Percentiles rank a stretch among this genome's conserved stretches.
Evolutionary conservation across 2,329 filamentous ascomycete genomes (phyloP).

Genomic region (Cladosporium sp.): DNA sequence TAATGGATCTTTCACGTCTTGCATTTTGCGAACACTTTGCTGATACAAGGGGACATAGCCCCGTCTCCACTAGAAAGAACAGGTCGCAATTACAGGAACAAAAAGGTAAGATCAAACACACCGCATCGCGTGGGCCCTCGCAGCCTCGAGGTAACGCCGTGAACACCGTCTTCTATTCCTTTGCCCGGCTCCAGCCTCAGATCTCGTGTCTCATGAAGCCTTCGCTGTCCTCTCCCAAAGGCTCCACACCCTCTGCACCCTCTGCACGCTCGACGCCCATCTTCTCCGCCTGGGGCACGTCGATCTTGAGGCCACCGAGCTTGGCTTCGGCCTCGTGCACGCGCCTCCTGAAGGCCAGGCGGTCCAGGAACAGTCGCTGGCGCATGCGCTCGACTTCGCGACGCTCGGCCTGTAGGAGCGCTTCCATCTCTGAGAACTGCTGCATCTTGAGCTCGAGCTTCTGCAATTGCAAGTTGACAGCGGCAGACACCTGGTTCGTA

Average conservation of each 20-base stretch:
- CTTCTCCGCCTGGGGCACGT: slow-evolving; percentile 5
- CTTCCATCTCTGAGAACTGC: slow-evolving; percentile 95
- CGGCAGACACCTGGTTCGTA: slow-evolving; percentile 84
- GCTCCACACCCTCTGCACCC: slow-evolving; percentile 1
- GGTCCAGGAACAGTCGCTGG: slow-evolving; percentile 89
- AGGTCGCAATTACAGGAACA: not conserved
- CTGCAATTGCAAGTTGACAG: slow-evolving; percentile 87
- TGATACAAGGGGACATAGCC: slow-evolving; percentile 1
- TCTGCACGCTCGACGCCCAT: slow-evolving; percentile 9
- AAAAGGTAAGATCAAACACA: not conserved
- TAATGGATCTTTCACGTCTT: not conserved
- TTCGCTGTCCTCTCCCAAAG: slow-evolving; percentile 5
- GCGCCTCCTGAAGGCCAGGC: slow-evolving; percentile 80
- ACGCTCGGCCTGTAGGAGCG: slow-evolving; percentile 83
- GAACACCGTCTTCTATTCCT: slow-evolving; percentile 7
- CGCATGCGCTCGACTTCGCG: slow-evolving; percentile 86
- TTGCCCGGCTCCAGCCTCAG: not conserved
- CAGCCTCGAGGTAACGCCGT: not conserved
- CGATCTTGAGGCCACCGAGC: slow-evolving; percentile 4
- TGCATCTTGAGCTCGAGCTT: slow-evolving; percentile 94
- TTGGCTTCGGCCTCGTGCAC: slow-evolving; percentile 73
- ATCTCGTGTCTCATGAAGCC: slow-evolving; percentile 10
- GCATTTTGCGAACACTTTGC: not conserved
- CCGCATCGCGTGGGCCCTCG: not conserved
- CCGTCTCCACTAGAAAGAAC: not conserved